A percentile compares a stretch with the other conserved stretches of the same genome.
These are phyloP conservation scores for Choiromyces venosus DNA, from an alignment of 495 filamentous ascomycete genomes.

Conservation along the genomic window DNA sequence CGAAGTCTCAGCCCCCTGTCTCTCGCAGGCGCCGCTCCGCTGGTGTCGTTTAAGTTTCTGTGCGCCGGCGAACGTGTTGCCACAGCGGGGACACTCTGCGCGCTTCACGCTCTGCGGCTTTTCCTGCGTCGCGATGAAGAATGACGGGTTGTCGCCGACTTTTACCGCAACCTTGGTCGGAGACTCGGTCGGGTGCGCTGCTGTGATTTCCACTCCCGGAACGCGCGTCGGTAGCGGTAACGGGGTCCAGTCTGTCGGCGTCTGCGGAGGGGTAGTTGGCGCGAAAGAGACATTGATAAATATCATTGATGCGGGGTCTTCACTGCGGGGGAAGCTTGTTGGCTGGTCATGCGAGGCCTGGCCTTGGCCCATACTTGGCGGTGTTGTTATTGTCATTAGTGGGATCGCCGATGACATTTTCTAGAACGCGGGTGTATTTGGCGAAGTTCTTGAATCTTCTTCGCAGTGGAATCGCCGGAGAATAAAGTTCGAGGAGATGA, in stretches of 20 bases:
- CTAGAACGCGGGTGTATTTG: neutral
- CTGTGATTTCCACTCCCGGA: neutral
- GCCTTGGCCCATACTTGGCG: neutral
- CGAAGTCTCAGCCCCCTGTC: neutral
- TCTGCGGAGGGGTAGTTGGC: neutral
- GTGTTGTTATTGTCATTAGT: neutral
- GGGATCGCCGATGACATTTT: neutral
- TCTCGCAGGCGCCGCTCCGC: neutral
- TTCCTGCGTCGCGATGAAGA: neutral
- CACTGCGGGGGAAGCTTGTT: neutral
- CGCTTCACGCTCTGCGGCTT: neutral
- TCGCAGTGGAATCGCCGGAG: neutral
- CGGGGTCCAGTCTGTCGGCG: neutral
- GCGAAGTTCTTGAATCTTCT: neutral
- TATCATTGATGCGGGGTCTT: neutral
- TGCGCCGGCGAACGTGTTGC: neutral
- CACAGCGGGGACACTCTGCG: neutral
- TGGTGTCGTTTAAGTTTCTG: neutral
- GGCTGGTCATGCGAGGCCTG: neutral
- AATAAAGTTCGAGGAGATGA: neutral
- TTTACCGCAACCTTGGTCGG: neutral
- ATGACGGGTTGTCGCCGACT: neutral
- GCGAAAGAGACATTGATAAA: neutral
- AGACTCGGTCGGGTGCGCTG: neutral
- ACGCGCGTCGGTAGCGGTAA: neutral